Percentiles rank a stretch among this genome's conserved stretches.
Evolutionary conservation across 805 yeast genomes (phyloP).

Genomic region (Candida parachauliodes): DNA sequence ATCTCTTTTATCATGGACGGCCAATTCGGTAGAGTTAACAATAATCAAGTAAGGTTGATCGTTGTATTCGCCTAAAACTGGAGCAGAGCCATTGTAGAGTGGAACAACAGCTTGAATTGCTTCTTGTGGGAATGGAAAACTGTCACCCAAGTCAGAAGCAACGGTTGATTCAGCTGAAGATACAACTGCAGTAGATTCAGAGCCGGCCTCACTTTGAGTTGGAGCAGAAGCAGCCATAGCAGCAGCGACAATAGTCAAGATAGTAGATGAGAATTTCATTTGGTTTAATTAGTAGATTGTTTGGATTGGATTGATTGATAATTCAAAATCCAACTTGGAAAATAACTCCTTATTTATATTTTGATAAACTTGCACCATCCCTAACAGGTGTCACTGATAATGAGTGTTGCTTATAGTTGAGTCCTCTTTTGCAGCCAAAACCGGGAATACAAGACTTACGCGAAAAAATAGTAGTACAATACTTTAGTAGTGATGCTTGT

Average conservation of each 20-base stretch:
- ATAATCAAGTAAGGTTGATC: slow-evolving; percentile 2
- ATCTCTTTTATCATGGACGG: not conserved
- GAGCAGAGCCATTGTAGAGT: not conserved
- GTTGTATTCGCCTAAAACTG: slow-evolving; percentile 1
- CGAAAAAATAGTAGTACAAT: too few species aligned
- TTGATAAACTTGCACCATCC: too few species aligned
- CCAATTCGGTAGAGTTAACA: slow-evolving; percentile 2
- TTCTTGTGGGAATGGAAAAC: slow-evolving; percentile 3
- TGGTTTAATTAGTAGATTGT: not conserved
- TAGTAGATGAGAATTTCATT: not conserved
- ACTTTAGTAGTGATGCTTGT: not conserved
- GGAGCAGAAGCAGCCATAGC: not conserved
- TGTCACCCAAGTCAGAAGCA: not conserved
- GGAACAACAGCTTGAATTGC: slow-evolving; percentile 4
- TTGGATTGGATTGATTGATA: slow-evolving; percentile 1
- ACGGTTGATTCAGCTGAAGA: not conserved
- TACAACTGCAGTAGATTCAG: not conserved
- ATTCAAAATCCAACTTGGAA: too few species aligned
- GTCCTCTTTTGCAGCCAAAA: not conserved
- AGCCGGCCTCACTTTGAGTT: not conserved
- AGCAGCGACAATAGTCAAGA: not conserved
- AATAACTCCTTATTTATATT: too few species aligned
- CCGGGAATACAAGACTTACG: not conserved
- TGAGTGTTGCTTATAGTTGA: not conserved
- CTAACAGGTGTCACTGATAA: too few species aligned